A percentile compares a stretch with the other conserved stretches of the same genome.
These are phyloP conservation scores for Cordyceps militaris DNA, from an alignment of 2,329 filamentous ascomycete genomes.

Conservation along the genomic window DNA sequence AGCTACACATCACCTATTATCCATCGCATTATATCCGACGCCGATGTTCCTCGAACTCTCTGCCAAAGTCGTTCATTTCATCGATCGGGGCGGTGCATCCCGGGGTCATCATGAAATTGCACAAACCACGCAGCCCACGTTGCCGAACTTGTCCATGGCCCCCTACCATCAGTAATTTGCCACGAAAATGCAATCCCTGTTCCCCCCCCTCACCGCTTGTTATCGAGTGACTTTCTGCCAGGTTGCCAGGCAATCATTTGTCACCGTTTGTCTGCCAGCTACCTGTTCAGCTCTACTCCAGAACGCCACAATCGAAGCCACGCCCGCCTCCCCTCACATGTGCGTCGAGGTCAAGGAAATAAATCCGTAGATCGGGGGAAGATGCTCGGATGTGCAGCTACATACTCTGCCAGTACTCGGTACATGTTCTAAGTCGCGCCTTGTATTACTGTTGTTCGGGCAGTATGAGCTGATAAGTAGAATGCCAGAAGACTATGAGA, in stretches of 20 bases:
- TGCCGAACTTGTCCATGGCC: neutral
- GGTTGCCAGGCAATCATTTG: neutral
- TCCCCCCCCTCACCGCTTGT: neutral
- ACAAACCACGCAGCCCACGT: neutral
- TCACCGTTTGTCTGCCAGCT: too few species aligned
- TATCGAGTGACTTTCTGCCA: neutral
- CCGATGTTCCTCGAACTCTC: neutral
- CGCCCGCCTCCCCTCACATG: too few species aligned
- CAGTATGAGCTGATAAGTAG: too few species aligned
- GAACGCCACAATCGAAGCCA: neutral
- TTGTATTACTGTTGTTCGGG: too few species aligned
- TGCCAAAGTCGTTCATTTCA: neutral
- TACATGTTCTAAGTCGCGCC: too few species aligned
- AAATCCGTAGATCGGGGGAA: too few species aligned
- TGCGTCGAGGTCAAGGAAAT: too few species aligned
- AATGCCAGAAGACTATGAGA: too few species aligned
- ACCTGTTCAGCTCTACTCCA: neutral
- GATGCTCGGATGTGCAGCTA: too few species aligned
- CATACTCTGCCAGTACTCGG: too few species aligned
- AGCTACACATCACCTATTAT: too few species aligned
- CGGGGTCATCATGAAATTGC: neutral
- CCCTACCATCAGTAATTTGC: neutral
- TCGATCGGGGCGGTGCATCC: slow-evolving; percentile 8
- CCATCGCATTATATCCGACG: neutral
- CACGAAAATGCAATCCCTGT: neutral